phyloP scores from a whole-genome alignment of 768 basidiomycete genomes.

The Pleurotus platypus region DNA sequence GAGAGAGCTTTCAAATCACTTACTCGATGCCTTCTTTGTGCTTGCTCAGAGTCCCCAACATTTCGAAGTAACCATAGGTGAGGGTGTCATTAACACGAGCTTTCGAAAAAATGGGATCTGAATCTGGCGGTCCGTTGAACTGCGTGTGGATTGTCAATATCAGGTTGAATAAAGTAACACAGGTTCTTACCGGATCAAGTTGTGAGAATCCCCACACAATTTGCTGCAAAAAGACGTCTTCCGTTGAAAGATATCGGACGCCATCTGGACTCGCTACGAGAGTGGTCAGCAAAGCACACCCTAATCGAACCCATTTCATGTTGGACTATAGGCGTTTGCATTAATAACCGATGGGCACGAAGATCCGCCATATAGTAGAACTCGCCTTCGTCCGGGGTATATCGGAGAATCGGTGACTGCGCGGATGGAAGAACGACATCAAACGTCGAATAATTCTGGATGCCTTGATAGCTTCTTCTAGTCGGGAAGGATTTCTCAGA shows the following conservation, averaged over 20 bases:
- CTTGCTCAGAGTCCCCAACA: slow-evolving; percentile 90
- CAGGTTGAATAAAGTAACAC: neutral
- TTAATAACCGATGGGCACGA: neutral
- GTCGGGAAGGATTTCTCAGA: slow-evolving; percentile 81
- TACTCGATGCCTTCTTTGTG: slow-evolving; percentile 88
- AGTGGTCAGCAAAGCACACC: slow-evolving; percentile 77
- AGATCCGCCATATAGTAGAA: neutral
- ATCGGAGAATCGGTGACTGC: slow-evolving; percentile 83
- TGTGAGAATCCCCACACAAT: slow-evolving; percentile 86
- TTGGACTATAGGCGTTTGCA: slow-evolving; percentile 48
- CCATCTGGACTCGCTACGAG: slow-evolving; percentile 84
- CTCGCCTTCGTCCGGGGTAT: slow-evolving; percentile 64
- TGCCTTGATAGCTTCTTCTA: slow-evolving; percentile 93
- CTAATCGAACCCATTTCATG: slow-evolving; percentile 81
- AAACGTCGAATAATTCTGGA: slow-evolving; percentile 86
- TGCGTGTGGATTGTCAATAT: too few relatives aligned
- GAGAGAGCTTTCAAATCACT: slow-evolving; percentile 21
- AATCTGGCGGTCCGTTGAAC: slow-evolving; percentile 66
- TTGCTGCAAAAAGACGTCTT: slow-evolving; percentile 84
- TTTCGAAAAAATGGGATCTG: slow-evolving; percentile 84
- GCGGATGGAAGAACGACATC: slow-evolving; percentile 93
- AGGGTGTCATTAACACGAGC: slow-evolving; percentile 77
- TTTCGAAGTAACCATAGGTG: slow-evolving; percentile 91
- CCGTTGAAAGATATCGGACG: slow-evolving; percentile 68
- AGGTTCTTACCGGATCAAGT: slow-evolving; percentile 75